A percentile compares a stretch with the other conserved stretches of the same genome.
These are phyloP conservation scores for Escovopsis sp. DNA, from an alignment of 2,329 filamentous ascomycete genomes.

Conservation along the genomic window DNA sequence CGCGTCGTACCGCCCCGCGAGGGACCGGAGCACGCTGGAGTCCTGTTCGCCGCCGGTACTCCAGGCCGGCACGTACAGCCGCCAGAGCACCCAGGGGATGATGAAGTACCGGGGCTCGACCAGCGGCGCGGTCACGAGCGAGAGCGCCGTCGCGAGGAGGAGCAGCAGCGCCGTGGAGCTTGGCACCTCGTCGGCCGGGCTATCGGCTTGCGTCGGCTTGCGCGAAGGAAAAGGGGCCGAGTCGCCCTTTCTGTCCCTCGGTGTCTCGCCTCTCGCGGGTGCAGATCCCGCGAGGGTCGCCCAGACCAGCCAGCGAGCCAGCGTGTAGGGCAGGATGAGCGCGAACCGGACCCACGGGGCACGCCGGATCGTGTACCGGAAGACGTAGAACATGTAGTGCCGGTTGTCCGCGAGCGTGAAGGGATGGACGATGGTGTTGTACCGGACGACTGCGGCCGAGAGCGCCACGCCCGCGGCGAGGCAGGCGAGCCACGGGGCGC, in stretches of 20 bases:
- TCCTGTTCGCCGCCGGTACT: slow-evolving; percentile 9
- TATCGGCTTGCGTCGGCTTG: not conserved
- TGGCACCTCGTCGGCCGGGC: slow-evolving; percentile 18
- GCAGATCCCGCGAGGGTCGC: slow-evolving; percentile 37
- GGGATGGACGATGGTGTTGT: slow-evolving; percentile 88
- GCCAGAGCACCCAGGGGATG: slow-evolving; percentile 86
- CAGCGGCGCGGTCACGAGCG: slow-evolving; percentile 74
- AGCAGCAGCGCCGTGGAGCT: slow-evolving; percentile 42
- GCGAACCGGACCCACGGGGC: slow-evolving; percentile 50
- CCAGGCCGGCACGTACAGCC: slow-evolving; percentile 56
- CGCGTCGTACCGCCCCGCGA: slow-evolving; percentile 22
- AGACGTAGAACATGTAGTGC: slow-evolving; percentile 95
- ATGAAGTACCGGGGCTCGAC: slow-evolving; percentile 97
- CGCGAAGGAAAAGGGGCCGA: not conserved
- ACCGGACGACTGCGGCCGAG: slow-evolving; percentile 42
- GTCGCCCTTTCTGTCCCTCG: not conserved
- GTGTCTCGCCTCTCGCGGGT: not conserved
- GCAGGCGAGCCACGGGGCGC: slow-evolving; percentile 23
- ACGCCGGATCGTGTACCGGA: slow-evolving; percentile 63
- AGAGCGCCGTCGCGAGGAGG: slow-evolving; percentile 57
- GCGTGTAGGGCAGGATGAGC: slow-evolving; percentile 55
- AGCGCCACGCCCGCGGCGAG: slow-evolving; percentile 20
- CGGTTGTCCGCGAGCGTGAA: slow-evolving; percentile 94
- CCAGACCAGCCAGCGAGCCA: slow-evolving; percentile 55
- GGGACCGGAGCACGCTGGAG: not conserved